Conservation (phyloP, 106 monocot species). For the Phalaenopsis equestris region DNA sequence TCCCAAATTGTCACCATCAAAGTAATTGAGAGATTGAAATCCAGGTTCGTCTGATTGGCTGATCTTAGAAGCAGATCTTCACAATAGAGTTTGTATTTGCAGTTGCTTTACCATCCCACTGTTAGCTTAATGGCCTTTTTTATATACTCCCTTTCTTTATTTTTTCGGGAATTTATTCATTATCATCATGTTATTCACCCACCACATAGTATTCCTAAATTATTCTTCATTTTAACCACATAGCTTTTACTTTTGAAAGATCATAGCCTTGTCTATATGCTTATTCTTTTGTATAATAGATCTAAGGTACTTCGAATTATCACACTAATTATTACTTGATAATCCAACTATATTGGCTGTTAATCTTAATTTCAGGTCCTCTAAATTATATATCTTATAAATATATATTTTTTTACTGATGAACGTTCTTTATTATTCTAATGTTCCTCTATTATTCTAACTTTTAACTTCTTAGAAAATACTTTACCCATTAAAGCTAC, state of each 20-base stretch:
- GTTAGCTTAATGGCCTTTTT: not conserved
- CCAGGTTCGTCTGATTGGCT: slow-evolving; percentile 32
- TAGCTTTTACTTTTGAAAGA: not conserved
- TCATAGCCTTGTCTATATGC: not conserved
- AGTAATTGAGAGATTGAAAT: slow-evolving; percentile 74
- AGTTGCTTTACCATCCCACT: not conserved
- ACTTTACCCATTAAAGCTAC: too few relatives aligned
- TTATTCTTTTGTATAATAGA: not conserved
- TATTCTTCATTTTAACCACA: not conserved
- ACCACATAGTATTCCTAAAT: not conserved
- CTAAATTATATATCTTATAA: not conserved
- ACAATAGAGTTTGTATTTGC: not conserved
- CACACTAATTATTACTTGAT: not conserved
- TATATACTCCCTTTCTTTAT: not conserved
- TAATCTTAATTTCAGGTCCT: not conserved
- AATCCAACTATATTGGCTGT: not conserved
- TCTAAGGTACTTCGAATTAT: not conserved
- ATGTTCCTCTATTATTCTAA: too few relatives aligned
- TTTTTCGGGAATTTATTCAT: not conserved
- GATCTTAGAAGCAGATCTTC: not conserved
- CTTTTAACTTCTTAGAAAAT: too few relatives aligned
- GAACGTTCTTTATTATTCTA: not conserved
- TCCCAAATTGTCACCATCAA: slow-evolving; percentile 85
- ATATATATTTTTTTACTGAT: not conserved
- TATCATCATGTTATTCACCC: not conserved